Evolutionary conservation across 2,329 filamentous ascomycete genomes (phyloP).

Genomic region (Graphium sp.): DNA sequence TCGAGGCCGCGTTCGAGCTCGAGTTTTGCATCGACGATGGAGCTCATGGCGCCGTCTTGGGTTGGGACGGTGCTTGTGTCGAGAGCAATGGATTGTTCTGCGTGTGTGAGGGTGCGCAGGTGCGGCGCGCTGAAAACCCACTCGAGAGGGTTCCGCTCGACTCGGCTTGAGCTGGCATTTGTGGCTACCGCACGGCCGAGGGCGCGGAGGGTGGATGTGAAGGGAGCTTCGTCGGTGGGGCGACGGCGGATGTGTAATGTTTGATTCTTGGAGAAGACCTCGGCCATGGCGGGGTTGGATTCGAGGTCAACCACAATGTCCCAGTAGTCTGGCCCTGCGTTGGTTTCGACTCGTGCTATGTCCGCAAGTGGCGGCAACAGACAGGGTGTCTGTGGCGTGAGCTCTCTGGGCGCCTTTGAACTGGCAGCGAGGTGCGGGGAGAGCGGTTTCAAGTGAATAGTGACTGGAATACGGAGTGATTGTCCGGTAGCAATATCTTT

Average conservation of each 20-base stretch:
- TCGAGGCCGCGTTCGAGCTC: slow-evolving; percentile 38
- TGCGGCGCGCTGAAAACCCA: slow-evolving; percentile 55
- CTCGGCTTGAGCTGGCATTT: slow-evolving; percentile 8
- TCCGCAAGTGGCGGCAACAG: slow-evolving; percentile 47
- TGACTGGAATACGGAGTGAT: slow-evolving; percentile 57
- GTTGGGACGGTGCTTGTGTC: slow-evolving; percentile 29
- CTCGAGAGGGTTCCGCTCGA: slow-evolving; percentile 34
- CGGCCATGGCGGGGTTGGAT: slow-evolving; percentile 40
- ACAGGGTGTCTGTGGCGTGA: slow-evolving; percentile 35
- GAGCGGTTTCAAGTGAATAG: slow-evolving; percentile 37
- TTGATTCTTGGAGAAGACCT: slow-evolving; percentile 49
- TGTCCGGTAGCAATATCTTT: slow-evolving; percentile 75
- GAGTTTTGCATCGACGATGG: slow-evolving; percentile 54
- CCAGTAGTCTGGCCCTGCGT: slow-evolving; percentile 57
- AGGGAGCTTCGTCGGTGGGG: slow-evolving; percentile 49
- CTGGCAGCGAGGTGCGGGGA: slow-evolving; percentile 12
- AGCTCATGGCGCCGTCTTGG: slow-evolving; percentile 21
- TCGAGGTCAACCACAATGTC: slow-evolving; percentile 62
- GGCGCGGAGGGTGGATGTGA: slow-evolving; percentile 58
- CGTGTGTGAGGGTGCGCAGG: slow-evolving; percentile 38
- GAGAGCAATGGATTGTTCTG: slow-evolving; percentile 49
- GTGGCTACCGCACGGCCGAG: too few species aligned
- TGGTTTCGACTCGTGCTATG: slow-evolving; percentile 41
- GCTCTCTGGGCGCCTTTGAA: slow-evolving; percentile 12
- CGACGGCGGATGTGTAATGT: slow-evolving; percentile 59